A percentile compares a stretch with the other conserved stretches of the same genome.
phyloP scores from a whole-genome alignment of 2,329 filamentous ascomycete genomes.

The Stachybotrys elegans region DNA sequence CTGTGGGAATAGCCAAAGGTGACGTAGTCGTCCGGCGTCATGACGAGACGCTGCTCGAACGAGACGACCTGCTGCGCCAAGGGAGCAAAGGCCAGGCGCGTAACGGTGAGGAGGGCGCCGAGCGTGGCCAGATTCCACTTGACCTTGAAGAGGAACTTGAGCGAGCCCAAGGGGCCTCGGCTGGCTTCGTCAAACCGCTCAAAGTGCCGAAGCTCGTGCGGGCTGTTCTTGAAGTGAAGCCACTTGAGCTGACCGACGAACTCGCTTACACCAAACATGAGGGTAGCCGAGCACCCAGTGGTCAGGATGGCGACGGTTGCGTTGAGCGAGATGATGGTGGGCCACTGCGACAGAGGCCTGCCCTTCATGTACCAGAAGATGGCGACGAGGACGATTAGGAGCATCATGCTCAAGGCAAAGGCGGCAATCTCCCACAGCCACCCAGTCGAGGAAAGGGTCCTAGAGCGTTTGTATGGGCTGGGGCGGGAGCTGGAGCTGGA shows the following conservation, averaged over 20 bases:
- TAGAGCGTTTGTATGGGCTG: too few species aligned
- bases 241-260: constrained; percentile 12
- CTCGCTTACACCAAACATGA: constrained; percentile 10
- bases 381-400: too few species aligned
- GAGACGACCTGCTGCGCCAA: constrained; percentile 7
- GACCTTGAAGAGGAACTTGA: constrained; percentile 2
- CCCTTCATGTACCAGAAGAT: constrained; percentile 5
- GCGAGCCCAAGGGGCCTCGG: constrained; percentile 7
- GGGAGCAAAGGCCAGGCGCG: constrained; percentile 3
- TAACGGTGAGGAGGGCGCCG: constrained; percentile 8
- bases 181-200: constrained; percentile 10
- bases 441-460: too few species aligned
- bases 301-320: constrained; percentile 6
- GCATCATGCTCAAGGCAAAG: too few species aligned
- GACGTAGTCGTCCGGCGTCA: background rate
- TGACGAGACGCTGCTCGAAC: constrained; percentile 1
- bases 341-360: constrained; percentile 7
- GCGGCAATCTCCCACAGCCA: too few species aligned
- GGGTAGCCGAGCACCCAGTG: constrained; percentile 3
- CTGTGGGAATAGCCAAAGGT: constrained; percentile 7
- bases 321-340: constrained; percentile 6
- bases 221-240: constrained; percentile 6
- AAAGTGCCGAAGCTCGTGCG: constrained; percentile 1
- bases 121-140: constrained; percentile 8
- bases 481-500: too few species aligned